These are phyloP conservation scores for Xylariaceae sp. DNA, from an alignment of 2,329 filamentous ascomycete species.

Conservation along the genomic window DNA sequence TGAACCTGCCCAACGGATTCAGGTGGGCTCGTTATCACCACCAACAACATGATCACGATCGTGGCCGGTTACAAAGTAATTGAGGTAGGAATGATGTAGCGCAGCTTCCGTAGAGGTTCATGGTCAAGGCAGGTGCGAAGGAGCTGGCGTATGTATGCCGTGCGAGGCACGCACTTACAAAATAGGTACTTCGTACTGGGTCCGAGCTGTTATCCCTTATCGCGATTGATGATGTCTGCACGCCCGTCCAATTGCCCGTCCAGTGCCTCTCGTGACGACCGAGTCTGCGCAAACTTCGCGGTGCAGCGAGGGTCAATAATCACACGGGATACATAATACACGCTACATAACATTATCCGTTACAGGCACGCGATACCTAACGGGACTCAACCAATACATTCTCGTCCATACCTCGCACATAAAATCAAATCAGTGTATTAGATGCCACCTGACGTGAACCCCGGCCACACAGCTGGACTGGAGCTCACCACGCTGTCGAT, in stretches of 20 bases:
- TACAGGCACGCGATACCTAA: no score
- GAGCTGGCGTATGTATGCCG: background rate
- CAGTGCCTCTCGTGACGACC: background rate
- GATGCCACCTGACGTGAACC: no score
- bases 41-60: background rate
- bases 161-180: background rate
- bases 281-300: background rate
- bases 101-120: background rate
- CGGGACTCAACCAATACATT: no score
- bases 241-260: no score
- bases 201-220: no score
- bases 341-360: background rate
- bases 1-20: background rate
- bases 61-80: background rate
- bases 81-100: background rate
- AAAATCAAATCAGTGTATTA: no score
- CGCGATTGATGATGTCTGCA: no score
- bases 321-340: background rate
- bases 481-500: constrained; percentile 7
- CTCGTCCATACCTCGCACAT: no score
- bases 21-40: background rate
- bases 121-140: no score
- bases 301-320: background rate
- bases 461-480: no score
- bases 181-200: background rate